These are phyloP conservation scores for Aspergillus persii DNA, from an alignment of 2,329 filamentous ascomycete genomes.

Conservation along the genomic window DNA sequence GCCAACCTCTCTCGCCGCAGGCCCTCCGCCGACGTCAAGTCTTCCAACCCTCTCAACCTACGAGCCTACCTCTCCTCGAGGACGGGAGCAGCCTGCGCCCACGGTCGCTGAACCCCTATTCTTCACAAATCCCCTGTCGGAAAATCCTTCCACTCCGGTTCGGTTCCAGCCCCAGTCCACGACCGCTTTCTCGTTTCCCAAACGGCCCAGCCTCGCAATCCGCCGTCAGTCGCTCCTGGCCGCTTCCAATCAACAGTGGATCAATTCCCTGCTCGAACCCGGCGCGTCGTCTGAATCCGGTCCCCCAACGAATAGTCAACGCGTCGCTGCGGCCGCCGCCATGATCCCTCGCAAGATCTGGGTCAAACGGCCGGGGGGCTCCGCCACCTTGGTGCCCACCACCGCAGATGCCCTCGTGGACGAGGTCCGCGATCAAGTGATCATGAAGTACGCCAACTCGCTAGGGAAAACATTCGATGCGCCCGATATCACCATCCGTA, in stretches of 20 bases:
- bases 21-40: slow-evolving; percentile 20
- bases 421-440: slow-evolving; percentile 86
- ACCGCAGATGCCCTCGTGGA: slow-evolving; percentile 89
- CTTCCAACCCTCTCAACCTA: slow-evolving; percentile 22
- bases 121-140: slow-evolving; percentile 29
- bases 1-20: slow-evolving; percentile 17
- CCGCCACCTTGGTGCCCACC: slow-evolving; percentile 81
- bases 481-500: slow-evolving; percentile 79
- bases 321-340: slow-evolving; percentile 23
- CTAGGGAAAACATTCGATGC: slow-evolving; percentile 85
- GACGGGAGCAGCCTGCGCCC: slow-evolving; percentile 11
- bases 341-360: slow-evolving; percentile 72
- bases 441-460: slow-evolving; percentile 92
- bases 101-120: slow-evolving; percentile 20
- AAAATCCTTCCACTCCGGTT: slow-evolving; percentile 18
- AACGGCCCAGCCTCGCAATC: slow-evolving; percentile 34
- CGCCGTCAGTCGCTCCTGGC: slow-evolving; percentile 43
- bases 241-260: slow-evolving; percentile 38
- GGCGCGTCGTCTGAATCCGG: slow-evolving; percentile 21
- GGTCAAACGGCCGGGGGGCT: slow-evolving; percentile 84
- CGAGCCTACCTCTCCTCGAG: slow-evolving; percentile 18
- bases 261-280: slow-evolving; percentile 34
- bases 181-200: slow-evolving; percentile 18
- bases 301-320: slow-evolving; percentile 19
- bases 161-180: slow-evolving; percentile 9